Base-by-base conservation (phyloP, 208 protist species). In the Leishmania amazonensis region DNA sequence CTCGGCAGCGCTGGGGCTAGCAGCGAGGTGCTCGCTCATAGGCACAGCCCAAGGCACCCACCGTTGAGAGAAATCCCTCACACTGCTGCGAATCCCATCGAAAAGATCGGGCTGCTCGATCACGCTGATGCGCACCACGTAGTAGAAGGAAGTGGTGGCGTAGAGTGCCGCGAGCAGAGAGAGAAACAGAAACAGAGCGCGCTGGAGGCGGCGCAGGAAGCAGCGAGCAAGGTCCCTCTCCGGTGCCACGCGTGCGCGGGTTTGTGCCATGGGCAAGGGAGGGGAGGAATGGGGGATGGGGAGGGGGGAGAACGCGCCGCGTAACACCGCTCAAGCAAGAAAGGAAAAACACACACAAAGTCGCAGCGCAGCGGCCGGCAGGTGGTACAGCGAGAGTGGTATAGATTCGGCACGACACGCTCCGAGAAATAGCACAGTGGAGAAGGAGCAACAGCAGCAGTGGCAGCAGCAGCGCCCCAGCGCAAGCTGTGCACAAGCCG, bases 81-180 rank as follows among this genome's bases (percentile, higher is more conserved):
- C 38, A 49, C n/a, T 45, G 35, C 13, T 28, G 42, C 15, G 47
- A 40, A 62, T 31, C 21, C 19, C 1, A 31, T 13, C n/a, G 38
- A 68, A 64, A 47, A 21, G 8, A 8, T 45, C 24, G 0, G 45
- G 75, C 49, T 49, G 45, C 54, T 86, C 73, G 45, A 72, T 65
- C 35, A 76, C 57, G 78, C 68, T 80, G 65, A 86, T 80, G 78
- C 75, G 83, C 64, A 86, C 74, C 19, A 76, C 78, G 67, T 86
- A 86, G 75, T 86, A 86, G 2, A 80, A n/a, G 13, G 78, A 81
- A 2, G 83, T 75, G 9, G 49, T 47, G 11, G 54, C 68, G 67
- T 76, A 86, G 8, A 86, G n/a, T 3, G 19, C 57, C 1, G 58
- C 24, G 51, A 86, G 24, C 1, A 86, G 65, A 0, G 57, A 57